Percentiles rank a stretch among this genome's conserved stretches.
Conservation (phyloP, 768 basidiomycete species). For the Boletus rufocinnamomeus region DNA sequence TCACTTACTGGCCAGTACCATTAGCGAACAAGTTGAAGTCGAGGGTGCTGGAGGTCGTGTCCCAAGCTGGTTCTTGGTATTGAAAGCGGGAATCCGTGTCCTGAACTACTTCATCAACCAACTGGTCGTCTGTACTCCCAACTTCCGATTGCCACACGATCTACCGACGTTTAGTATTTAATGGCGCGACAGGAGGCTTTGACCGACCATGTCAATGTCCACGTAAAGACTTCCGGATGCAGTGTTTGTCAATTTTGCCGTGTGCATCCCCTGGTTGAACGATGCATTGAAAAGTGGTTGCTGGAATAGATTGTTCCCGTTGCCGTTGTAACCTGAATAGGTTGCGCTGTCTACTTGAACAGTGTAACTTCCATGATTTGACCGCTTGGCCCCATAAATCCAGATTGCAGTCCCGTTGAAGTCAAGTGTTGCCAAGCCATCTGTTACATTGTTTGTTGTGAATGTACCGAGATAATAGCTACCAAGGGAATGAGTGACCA, state of each 20-base stretch:
- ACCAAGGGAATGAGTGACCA: not conserved
- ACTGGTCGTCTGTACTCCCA: conserved; percentile 15
- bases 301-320: conserved; percentile 38
- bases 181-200: not conserved
- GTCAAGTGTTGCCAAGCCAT: conserved; percentile 40
- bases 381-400: conserved; percentile 52
- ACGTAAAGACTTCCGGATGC: conserved; percentile 38
- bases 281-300: conserved; percentile 41
- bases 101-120: conserved; percentile 27
- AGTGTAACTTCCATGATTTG: conserved; percentile 47
- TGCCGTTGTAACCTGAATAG: conserved; percentile 35
- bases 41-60: conserved; percentile 28
- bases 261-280: conserved; percentile 39
- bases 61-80: conserved; percentile 43
- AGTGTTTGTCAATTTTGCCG: conserved; percentile 35
- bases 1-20: conserved; percentile 44
- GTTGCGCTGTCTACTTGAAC: conserved; percentile 42
- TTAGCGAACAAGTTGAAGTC: conserved; percentile 43
- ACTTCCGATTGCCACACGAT: conserved; percentile 35
- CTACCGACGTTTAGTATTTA: conserved; percentile 9
- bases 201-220: conserved; percentile 48
- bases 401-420: conserved; percentile 54
- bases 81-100: conserved; percentile 43
- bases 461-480: conserved; percentile 45
- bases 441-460: conserved; percentile 37